Evolutionary conservation across 2,329 filamentous ascomycete genomes (phyloP).

Genomic region (Dactylonectria estremocensis): DNA sequence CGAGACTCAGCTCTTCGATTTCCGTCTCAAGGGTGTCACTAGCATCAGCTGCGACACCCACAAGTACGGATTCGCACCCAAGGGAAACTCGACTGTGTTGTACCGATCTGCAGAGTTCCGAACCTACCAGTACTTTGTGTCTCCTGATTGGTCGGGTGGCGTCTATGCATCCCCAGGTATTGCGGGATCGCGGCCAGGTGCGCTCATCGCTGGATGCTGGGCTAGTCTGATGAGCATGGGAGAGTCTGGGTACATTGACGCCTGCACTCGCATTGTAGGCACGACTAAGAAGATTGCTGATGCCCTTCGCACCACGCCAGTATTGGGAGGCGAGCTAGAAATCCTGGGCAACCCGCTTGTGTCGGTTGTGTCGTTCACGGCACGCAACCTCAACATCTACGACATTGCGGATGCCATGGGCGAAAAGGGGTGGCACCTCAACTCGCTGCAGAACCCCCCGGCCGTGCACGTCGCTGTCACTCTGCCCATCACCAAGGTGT

Average conservation of each 20-base stretch:
- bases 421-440: conserved; percentile 92
- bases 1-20: conserved; percentile 90
- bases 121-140: conserved; percentile 96
- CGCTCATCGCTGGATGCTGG: conserved; percentile 97
- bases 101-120: conserved; percentile 87
- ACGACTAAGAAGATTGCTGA: conserved; percentile 86
- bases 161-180: conserved; percentile 96
- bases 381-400: conserved; percentile 91
- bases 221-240: conserved; percentile 90
- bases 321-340: conserved; percentile 80
- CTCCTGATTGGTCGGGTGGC: conserved; percentile 93
- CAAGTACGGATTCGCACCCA: conserved; percentile 99
- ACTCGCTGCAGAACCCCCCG: conserved; percentile 90
- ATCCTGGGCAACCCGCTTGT: conserved; percentile 90
- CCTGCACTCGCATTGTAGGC: conserved; percentile 90
- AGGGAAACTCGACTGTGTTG: conserved; percentile 93
- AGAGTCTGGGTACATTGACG: conserved; percentile 88
- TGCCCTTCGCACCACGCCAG: conserved; percentile 78
- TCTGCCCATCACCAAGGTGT: conserved; percentile 84
- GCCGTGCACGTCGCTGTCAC: conserved; percentile 97
- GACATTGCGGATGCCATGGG: conserved; percentile 93
- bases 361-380: conserved; percentile 89
- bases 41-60: conserved; percentile 98
- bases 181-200: conserved; percentile 91
- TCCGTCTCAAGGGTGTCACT: conserved; percentile 93